phyloP scores from a whole-genome alignment of 169 alveolate genomes.

The Cryptosporidium muris region DNA sequence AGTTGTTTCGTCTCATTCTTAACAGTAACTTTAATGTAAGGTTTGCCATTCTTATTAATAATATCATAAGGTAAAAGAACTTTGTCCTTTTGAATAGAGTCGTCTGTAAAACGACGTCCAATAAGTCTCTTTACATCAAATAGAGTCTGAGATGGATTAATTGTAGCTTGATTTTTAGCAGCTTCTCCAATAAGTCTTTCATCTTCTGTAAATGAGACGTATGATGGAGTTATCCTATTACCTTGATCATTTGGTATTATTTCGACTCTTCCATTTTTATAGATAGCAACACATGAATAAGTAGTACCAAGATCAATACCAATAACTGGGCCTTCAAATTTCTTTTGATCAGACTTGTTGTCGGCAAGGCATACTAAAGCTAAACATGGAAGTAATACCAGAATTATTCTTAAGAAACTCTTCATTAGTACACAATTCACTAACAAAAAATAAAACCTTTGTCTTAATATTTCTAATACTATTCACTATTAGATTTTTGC shows the following conservation, averaged over 20 bases:
- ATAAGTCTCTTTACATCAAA: slow-evolving; percentile 98
- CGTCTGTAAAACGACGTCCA: slow-evolving; percentile 96
- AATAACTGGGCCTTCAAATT: slow-evolving; percentile 92
- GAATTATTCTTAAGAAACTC: slow-evolving; percentile 3
- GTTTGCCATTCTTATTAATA: slow-evolving; percentile 92
- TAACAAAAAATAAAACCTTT: too few species aligned
- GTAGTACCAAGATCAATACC: slow-evolving; percentile 99
- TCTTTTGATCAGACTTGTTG: slow-evolving; percentile 19
- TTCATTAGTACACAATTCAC: slow-evolving; percentile 25
- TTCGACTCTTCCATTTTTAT: slow-evolving; percentile 96
- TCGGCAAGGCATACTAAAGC: slow-evolving; percentile 8
- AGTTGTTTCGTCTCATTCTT: slow-evolving; percentile 89
- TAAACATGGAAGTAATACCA: slow-evolving; percentile 22
- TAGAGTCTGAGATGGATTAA: slow-evolving; percentile 95
- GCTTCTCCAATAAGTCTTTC: slow-evolving; percentile 96
- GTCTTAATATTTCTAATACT: too few species aligned
- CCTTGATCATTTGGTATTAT: slow-evolving; percentile 95
- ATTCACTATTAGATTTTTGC: too few species aligned
- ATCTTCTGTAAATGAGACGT: slow-evolving; percentile 96
- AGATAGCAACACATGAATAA: slow-evolving; percentile 97
- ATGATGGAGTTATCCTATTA: slow-evolving; percentile 97
- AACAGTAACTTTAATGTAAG: slow-evolving; percentile 91
- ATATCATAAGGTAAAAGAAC: slow-evolving; percentile 94
- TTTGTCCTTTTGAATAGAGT: slow-evolving; percentile 94
- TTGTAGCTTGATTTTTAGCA: slow-evolving; percentile 97